Evolutionary conservation across 2,329 filamentous ascomycete genomes (phyloP).

Genomic region (Aspergillus persii): DNA sequence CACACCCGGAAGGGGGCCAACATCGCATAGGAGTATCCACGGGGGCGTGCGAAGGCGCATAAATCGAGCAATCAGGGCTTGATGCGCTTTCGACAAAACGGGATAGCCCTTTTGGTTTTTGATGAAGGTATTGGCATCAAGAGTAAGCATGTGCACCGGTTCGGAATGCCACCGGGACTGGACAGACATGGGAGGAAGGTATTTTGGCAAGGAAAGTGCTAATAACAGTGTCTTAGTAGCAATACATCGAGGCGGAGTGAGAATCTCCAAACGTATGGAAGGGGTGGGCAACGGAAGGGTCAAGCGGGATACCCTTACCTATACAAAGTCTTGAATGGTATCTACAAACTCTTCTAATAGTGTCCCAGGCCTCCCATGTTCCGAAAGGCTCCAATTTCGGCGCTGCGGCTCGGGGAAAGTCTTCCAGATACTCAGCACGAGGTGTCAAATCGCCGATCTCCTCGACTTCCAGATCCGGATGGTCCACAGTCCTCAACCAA

Average conservation of each 20-base stretch:
- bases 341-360: slow-evolving; percentile 78
- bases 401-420: slow-evolving; percentile 29
- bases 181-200: slow-evolving; percentile 55
- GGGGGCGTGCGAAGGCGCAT: slow-evolving; percentile 58
- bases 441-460: slow-evolving; percentile 45
- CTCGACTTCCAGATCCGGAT: slow-evolving; percentile 55
- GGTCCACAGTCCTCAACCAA: slow-evolving; percentile 78
- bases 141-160: slow-evolving; percentile 56
- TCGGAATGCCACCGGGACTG: slow-evolving; percentile 65
- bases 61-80: slow-evolving; percentile 56
- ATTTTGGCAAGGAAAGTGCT: slow-evolving; percentile 59
- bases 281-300: neutral
- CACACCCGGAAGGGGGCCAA: slow-evolving; percentile 54
- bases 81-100: slow-evolving; percentile 58
- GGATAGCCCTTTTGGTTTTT: slow-evolving; percentile 59
- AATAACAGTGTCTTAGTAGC: slow-evolving; percentile 18
- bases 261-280: neutral
- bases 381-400: slow-evolving; percentile 68
- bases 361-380: slow-evolving; percentile 92
- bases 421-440: slow-evolving; percentile 38
- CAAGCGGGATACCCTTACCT: slow-evolving; percentile 59
- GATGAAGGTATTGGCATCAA: slow-evolving; percentile 55
- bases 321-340: slow-evolving; percentile 79
- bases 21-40: slow-evolving; percentile 60
- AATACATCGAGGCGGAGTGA: neutral